Base-by-base conservation (phyloP, 179 eudicot genomes). In the Heliamphora pulchella region DNA sequence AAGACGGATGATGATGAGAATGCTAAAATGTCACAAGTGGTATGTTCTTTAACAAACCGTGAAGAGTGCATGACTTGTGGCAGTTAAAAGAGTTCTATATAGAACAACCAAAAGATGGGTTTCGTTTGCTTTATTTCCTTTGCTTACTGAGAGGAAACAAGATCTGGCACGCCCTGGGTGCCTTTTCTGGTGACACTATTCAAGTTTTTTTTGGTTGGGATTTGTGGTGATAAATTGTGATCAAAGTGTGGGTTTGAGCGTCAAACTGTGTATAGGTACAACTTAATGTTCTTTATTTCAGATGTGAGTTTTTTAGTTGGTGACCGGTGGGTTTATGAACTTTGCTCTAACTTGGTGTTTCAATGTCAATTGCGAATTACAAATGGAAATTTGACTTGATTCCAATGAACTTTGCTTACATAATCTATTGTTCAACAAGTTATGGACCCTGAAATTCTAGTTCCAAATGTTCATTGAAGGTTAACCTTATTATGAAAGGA, bases 31-130 rank as follows among this genome's bases (percentile, higher is more conserved):
- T 92, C 92, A 3, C 90, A 91, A 50, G 88, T 94, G 93, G 93
- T 87, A 1, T 94, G 98, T 78, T 93, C 97, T 18, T 80, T 93
- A 82, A 84, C 87, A 9, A 91, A 94, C 80, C 91, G 93, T 4
- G 98, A 94, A 2, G 96, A 94, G 0, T 94, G 97, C 86, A 3
- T 91, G 84, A 87, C 98, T 43, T 94, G 98, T 87, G 97, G 96
- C 68, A 91, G 98, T 82, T 94, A 80, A 58, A 39, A 67, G 20
- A 43, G 71, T 67, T 41, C 3, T 7, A 10, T 15, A 22, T 3
- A 13, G 6, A 5, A 18, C 17, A 2, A 68, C 50, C 3, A 17
- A 5, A 4, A 15, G 14, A 31, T 17, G 7, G 8, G 20, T 55
- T 74, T 22, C 15, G 10, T 41, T 64, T 9, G 44, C 11, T 9